Percentiles rank a stretch among this genome's conserved stretches.
These are phyloP conservation scores for Hylodesmum podocarpum DNA, from an alignment of 306 rosid genomes.

Conservation along the genomic window DNA sequence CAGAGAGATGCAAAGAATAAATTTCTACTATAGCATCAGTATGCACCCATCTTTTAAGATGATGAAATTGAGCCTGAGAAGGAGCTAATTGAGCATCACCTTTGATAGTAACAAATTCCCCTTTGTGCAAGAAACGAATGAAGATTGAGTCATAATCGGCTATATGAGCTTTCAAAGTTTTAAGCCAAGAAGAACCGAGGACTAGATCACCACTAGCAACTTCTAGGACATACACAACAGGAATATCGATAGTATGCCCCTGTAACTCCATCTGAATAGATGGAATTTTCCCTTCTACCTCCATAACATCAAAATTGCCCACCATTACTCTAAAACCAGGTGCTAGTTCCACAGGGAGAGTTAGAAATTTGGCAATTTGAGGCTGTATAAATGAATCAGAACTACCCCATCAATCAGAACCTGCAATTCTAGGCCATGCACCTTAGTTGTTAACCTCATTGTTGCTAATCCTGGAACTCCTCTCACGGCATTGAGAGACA, in stretches of 20 bases:
- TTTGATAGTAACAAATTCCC: neutral
- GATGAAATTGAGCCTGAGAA: neutral
- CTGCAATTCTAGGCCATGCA: neutral
- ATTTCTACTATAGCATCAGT: neutral
- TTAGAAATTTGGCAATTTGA: neutral
- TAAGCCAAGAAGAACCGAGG: neutral
- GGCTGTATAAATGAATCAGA: neutral
- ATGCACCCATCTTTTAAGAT: neutral
- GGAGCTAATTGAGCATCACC: neutral
- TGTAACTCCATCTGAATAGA: neutral
- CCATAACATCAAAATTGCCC: neutral
- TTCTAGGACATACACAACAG: neutral
- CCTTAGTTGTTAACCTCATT: neutral
- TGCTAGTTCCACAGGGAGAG: neutral
- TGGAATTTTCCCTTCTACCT: neutral
- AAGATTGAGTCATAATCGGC: neutral
- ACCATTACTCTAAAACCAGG: neutral
- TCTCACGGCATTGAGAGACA: neutral
- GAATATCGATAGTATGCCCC: neutral
- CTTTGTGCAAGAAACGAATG: neutral
- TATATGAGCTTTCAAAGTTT: neutral
- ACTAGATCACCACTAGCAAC: neutral
- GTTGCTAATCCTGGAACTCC: neutral
- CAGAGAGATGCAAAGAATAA: neutral
- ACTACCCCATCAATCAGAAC: neutral